Conservation (phyloP, 108 stramenopile species). For the Nannochloropsis gaditana region DNA sequence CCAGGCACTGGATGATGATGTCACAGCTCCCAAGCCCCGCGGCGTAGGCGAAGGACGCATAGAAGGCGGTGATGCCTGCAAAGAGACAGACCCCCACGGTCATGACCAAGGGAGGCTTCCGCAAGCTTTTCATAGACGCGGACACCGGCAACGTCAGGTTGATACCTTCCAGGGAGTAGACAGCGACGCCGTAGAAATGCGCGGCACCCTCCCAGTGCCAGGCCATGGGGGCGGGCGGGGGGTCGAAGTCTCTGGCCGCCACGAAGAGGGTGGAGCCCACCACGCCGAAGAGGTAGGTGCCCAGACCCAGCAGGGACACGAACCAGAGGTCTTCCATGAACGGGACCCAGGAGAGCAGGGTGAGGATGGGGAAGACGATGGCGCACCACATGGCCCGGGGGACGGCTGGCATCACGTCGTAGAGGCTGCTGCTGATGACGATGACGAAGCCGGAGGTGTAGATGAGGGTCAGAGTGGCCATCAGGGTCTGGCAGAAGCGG, state of each 20-base stretch:
- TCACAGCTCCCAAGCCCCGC: neutral
- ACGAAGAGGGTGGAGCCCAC: neutral
- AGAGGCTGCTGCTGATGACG: neutral
- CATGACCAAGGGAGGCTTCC: neutral
- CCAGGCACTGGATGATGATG: neutral
- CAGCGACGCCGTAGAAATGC: neutral
- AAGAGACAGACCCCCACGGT: neutral
- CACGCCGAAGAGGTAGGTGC: neutral
- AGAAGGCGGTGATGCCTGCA: neutral
- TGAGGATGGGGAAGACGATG: neutral
- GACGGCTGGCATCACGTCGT: neutral
- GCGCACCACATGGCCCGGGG: neutral
- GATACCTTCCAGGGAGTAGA: neutral
- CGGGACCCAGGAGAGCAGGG: neutral
- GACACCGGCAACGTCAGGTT: slow-evolving; percentile 8
- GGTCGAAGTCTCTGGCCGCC: neutral
- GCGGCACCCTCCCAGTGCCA: neutral
- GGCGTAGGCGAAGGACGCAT: neutral
- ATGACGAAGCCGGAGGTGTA: slow-evolving; percentile 12
- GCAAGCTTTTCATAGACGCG: neutral
- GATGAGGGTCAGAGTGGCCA: neutral
- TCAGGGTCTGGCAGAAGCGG: slow-evolving; percentile 16
- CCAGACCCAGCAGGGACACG: neutral
- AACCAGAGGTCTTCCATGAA: neutral
- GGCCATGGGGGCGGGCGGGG: neutral